Evolutionary conservation across 2,329 filamentous ascomycete species (phyloP).

Genomic region (Venturia asperata): DNA sequence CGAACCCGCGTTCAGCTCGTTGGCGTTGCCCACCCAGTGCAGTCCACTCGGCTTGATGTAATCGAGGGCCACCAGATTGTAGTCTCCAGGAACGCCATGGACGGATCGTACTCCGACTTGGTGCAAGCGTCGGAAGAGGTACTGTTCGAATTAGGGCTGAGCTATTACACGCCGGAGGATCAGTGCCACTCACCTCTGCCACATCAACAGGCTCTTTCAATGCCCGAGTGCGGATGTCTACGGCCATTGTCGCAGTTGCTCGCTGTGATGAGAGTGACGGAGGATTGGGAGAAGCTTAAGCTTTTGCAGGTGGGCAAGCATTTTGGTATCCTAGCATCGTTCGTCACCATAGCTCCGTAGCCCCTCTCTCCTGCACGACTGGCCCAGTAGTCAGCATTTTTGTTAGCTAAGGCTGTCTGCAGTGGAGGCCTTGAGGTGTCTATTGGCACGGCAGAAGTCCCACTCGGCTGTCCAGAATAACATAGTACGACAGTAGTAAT

Average conservation of each 20-base stretch:
- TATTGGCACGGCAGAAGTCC: not conserved
- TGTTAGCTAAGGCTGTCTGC: not conserved
- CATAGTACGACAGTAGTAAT: too few relatives aligned
- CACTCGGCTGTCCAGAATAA: not conserved
- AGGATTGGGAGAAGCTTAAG: too few relatives aligned
- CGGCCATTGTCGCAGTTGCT: constrained; percentile 1
- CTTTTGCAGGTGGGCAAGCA: too few relatives aligned
- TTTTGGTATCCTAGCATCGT: too few relatives aligned
- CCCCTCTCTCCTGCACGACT: too few relatives aligned
- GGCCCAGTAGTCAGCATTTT: not conserved
- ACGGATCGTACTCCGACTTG: constrained; percentile 44
- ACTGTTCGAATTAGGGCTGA: constrained; percentile 30
- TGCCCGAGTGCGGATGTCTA: constrained; percentile 36
- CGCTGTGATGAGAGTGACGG: too few relatives aligned
- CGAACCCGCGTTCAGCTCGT: constrained; percentile 53
- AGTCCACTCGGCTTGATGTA: constrained; percentile 49
- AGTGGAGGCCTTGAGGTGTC: too few relatives aligned
- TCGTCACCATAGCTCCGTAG: too few relatives aligned
- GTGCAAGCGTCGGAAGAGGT: constrained; percentile 43
- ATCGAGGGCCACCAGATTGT: constrained; percentile 47
- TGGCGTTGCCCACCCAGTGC: constrained; percentile 55
- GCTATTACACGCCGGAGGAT: not conserved
- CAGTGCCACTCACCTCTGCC: constrained; percentile 40
- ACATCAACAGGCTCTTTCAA: constrained; percentile 47
- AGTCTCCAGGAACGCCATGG: constrained; percentile 47